Percentiles rank a stretch among this genome's conserved stretches.
Conservation (phyloP, 148 eudicot genomes). For the Rhododendron kiyosumense region DNA sequence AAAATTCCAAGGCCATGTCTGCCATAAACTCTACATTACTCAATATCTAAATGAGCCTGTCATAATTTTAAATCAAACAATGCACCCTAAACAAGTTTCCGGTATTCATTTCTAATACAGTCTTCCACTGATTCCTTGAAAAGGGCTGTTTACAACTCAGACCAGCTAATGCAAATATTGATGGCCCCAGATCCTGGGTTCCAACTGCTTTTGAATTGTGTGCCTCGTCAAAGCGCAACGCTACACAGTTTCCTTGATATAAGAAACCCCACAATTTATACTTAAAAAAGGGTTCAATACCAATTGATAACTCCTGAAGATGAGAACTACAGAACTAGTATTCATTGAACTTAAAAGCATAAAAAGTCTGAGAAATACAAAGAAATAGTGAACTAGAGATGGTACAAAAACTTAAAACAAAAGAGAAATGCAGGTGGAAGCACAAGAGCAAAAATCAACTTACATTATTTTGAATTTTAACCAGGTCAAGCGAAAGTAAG, state of each 20-base stretch:
- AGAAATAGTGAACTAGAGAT: neutral
- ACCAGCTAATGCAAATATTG: neutral
- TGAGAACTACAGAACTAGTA: neutral
- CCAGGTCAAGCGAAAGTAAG: constrained; percentile 29
- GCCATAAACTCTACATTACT: neutral
- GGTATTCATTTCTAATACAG: neutral
- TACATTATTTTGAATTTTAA: constrained; percentile 36
- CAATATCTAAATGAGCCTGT: neutral
- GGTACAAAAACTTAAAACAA: neutral
- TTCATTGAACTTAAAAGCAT: neutral
- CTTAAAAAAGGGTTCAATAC: neutral
- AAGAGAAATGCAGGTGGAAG: neutral
- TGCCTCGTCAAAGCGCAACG: neutral
- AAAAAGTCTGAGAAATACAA: neutral
- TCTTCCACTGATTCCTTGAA: neutral
- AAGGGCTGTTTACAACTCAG: neutral
- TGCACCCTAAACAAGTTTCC: neutral
- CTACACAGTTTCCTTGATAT: neutral
- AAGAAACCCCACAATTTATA: neutral
- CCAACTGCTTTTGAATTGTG: neutral
- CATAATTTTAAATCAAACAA: neutral
- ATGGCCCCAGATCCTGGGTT: neutral
- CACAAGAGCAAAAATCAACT: constrained; percentile 11
- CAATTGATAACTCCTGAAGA: neutral
- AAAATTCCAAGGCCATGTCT: neutral